These are phyloP conservation scores for Avicennia marina DNA, from an alignment of 257 asterid species.

Conservation along the genomic window DNA sequence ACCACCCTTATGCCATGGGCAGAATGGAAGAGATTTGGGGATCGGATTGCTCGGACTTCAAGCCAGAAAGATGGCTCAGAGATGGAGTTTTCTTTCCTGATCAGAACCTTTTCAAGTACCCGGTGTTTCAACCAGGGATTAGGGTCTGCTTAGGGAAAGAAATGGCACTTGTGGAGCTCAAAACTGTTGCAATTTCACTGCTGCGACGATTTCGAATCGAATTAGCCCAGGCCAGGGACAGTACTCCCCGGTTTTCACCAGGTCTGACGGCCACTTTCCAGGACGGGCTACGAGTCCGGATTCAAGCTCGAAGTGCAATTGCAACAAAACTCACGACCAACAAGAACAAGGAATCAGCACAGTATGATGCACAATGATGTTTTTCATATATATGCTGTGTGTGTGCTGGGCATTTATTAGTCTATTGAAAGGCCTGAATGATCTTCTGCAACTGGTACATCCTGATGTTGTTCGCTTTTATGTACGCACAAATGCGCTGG, in stretches of 20 bases:
- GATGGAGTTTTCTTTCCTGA: constrained; percentile 32
- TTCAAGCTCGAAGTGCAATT: no score
- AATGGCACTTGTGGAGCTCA: constrained; percentile 49
- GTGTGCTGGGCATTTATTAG: no score
- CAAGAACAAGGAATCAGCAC: no score
- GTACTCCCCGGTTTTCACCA: constrained; percentile 51
- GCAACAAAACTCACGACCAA: no score
- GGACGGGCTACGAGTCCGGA: constrained; percentile 61
- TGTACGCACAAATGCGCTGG: no score
- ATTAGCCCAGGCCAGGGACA: constrained; percentile 18
- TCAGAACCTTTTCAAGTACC: constrained; percentile 36
- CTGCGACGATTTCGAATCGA: constrained; percentile 42
- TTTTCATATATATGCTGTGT: no score
- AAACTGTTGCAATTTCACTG: constrained; percentile 48
- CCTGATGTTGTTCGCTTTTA: no score
- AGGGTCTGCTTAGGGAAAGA: constrained; percentile 64
- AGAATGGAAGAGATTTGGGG: constrained; percentile 60
- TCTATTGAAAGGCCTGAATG: no score
- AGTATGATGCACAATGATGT: no score
- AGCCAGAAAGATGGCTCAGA: constrained; percentile 51
- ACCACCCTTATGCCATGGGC: constrained; percentile 61
- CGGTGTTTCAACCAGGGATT: constrained; percentile 53
- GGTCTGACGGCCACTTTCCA: constrained; percentile 71
- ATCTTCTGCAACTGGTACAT: no score
- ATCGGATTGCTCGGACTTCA: constrained; percentile 39